Percentiles rank a stretch among this genome's conserved stretches.
phyloP scores from a whole-genome alignment of 768 basidiomycete species.

The Pulveroboletus ravenelii region DNA sequence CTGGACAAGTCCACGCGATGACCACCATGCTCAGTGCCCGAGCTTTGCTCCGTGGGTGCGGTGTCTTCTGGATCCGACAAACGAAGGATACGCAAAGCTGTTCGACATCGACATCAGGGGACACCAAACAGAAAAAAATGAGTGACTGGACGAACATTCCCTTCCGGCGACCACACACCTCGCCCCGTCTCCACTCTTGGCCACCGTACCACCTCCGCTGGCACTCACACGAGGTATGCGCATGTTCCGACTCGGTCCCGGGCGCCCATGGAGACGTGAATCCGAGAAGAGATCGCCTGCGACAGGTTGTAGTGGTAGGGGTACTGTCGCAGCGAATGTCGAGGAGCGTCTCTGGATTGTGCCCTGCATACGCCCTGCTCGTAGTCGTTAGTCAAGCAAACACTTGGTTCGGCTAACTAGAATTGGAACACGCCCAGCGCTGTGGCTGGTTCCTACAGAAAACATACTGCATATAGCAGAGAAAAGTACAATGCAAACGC shows the following conservation, averaged over 20 bases:
- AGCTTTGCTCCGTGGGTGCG: constrained; percentile 44
- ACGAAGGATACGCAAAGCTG: constrained; percentile 59
- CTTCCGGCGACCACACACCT: constrained; percentile 73
- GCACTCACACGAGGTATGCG: constrained; percentile 57
- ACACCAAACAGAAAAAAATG: background rate
- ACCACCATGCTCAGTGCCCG: constrained; percentile 52
- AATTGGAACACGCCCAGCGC: constrained; percentile 10
- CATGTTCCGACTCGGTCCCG: constrained; percentile 47
- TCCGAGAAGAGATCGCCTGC: constrained; percentile 36
- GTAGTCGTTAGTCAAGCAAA: background rate
- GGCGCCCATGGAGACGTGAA: constrained; percentile 40
- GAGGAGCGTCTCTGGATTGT: constrained; percentile 25
- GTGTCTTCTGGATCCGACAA: constrained; percentile 45
- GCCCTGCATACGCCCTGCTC: constrained; percentile 20
- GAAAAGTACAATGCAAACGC: too few species aligned
- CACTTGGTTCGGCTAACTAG: background rate
- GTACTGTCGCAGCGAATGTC: constrained; percentile 13
- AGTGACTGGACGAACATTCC: constrained; percentile 51
- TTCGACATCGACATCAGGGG: constrained; percentile 9
- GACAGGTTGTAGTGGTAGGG: constrained; percentile 7
- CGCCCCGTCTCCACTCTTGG: constrained; percentile 60
- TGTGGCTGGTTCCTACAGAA: too few species aligned
- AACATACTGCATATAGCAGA: too few species aligned
- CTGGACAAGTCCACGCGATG: constrained; percentile 66
- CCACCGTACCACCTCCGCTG: constrained; percentile 61